A percentile compares a stretch with the other conserved stretches of the same genome.
These are phyloP conservation scores for Neonectria faginata DNA, from an alignment of 2,329 filamentous ascomycete genomes.

Conservation along the genomic window DNA sequence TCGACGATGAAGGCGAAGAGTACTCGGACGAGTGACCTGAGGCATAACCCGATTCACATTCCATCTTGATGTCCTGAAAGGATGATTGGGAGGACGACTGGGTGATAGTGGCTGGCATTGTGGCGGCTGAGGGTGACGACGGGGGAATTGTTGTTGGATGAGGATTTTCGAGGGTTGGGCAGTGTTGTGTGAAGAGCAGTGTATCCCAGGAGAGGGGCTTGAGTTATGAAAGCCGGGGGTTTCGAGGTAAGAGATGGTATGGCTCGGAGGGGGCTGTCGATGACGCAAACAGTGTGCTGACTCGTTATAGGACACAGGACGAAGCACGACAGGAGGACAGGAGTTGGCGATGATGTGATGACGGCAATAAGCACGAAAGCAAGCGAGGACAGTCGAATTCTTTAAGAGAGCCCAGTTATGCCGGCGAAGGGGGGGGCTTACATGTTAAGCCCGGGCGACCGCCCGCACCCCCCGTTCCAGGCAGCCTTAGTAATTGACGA, in stretches of 20 bases:
- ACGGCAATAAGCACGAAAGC: slow-evolving; percentile 34
- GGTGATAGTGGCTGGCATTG: slow-evolving; percentile 52
- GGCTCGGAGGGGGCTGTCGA: slow-evolving; percentile 28
- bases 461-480: slow-evolving; percentile 41
- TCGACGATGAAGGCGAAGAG: slow-evolving; percentile 50
- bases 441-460: slow-evolving; percentile 45
- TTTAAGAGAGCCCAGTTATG: slow-evolving; percentile 41
- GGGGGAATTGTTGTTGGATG: slow-evolving; percentile 31
- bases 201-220: slow-evolving; percentile 34
- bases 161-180: slow-evolving; percentile 39
- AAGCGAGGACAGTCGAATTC: slow-evolving; percentile 43
- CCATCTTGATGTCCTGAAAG: slow-evolving; percentile 56
- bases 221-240: slow-evolving; percentile 12
- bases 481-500: slow-evolving; percentile 45
- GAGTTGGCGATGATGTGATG: slow-evolving; percentile 35
- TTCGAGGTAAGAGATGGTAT: slow-evolving; percentile 15
- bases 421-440: slow-evolving; percentile 41
- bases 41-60: slow-evolving; percentile 87
- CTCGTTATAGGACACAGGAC: slow-evolving; percentile 33
- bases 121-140: slow-evolving; percentile 41
- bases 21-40: slow-evolving; percentile 59
- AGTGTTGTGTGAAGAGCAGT: slow-evolving; percentile 25
- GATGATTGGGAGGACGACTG: slow-evolving; percentile 55
- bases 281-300: slow-evolving; percentile 44
- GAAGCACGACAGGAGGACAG: slow-evolving; percentile 36